phyloP scores from a whole-genome alignment of 805 yeast species.

The Alloascoidea hylecoeti region DNA sequence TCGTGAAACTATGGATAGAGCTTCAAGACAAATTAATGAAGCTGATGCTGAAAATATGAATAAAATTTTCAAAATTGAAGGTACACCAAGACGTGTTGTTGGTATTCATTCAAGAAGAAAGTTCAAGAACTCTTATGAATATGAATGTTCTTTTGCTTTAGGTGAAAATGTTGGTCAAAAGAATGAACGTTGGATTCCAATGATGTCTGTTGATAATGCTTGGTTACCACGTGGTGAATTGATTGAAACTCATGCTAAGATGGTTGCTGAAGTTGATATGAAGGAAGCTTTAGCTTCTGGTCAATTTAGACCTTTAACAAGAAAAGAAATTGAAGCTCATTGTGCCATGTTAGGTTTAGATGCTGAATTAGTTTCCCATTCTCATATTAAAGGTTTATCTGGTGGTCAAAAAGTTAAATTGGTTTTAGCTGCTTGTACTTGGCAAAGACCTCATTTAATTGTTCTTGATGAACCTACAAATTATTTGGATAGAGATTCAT shows the following conservation, averaged over 20 bases:
- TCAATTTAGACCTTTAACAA: slow-evolving; percentile 99
- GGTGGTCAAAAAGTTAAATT: slow-evolving; percentile 99
- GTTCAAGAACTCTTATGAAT: slow-evolving; percentile 99
- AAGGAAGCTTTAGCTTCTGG: slow-evolving; percentile 99
- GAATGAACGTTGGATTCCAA: slow-evolving; percentile 98
- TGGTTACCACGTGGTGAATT: slow-evolving; percentile 99
- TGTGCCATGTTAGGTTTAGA: slow-evolving; percentile 98
- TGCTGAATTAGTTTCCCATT: slow-evolving; percentile 97
- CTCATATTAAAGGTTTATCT: slow-evolving; percentile 99
- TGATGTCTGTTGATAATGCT: slow-evolving; percentile 99
- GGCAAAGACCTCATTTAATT: slow-evolving; percentile 99
- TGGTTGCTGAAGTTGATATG: slow-evolving; percentile 99
- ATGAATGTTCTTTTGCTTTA: slow-evolving; percentile 92
- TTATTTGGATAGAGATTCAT: slow-evolving; percentile 97
- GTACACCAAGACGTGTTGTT: slow-evolving; percentile 93
- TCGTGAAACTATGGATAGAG: slow-evolving; percentile 99
- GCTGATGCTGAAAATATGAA: slow-evolving; percentile 96
- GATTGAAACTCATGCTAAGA: slow-evolving; percentile 93
- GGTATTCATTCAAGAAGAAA: slow-evolving; percentile 95
- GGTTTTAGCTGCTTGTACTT: slow-evolving; percentile 99
- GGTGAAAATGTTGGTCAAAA: slow-evolving; percentile 99
- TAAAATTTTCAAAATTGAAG: slow-evolving; percentile 98
- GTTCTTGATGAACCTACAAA: slow-evolving; percentile 99
- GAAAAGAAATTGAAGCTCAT: slow-evolving; percentile 99
- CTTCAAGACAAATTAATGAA: slow-evolving; percentile 96